Base-by-base conservation (phyloP, 2,329 filamentous ascomycete species). In the Tolypocladium sp. region DNA sequence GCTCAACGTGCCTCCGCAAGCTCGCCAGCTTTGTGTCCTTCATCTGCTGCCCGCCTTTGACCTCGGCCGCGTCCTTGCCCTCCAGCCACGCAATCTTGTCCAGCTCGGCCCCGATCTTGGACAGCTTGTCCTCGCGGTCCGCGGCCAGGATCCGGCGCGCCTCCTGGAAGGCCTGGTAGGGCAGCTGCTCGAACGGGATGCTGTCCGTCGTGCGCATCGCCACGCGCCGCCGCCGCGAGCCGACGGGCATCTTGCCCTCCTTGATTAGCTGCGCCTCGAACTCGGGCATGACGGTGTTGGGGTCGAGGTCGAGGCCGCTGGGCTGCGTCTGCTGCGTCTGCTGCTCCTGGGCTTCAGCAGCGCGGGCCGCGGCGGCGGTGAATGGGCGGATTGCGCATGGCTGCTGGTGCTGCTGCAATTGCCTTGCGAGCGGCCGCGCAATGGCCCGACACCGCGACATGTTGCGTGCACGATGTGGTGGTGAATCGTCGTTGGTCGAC, bases 81-180 rank as follows among this genome's bases (percentile, higher is more conserved):
- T 87, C 79, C 53, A 95, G 73, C 61, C 81, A 79, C 58, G 83
- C 82, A 69, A 99, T 89, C 72, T 87, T 85, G 61, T 80, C 80
- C 56, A 86, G 76, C 73, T 91, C 85, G 35, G 74, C 79, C 56
- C 83, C 77, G 60, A 99, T 93, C 68, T 87, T 79, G 61, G 81
- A 77, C 56, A 97, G 68, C 78, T 96, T 97, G 75, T 93, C 84
- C 64, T 86, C 79, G 46, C 93, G 85, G 72, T 99, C 94, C 58
- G 84, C 84, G 57, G 86, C 81, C 59, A 99, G 79, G 55, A 97
- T 76, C 71, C 91, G 90, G 63, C 92, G 85, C 46, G 94, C 94
- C 77, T 97, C 92, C 76, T 99, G 94, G 78, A 97, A 99, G 75
- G 91, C 94, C 81, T 97, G 93, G 77, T 95, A 99, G 22, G 94